A percentile compares a stretch with the other conserved stretches of the same genome.
Conservation (phyloP, 495 filamentous ascomycete genomes). For the Cairneyella variabilis region DNA sequence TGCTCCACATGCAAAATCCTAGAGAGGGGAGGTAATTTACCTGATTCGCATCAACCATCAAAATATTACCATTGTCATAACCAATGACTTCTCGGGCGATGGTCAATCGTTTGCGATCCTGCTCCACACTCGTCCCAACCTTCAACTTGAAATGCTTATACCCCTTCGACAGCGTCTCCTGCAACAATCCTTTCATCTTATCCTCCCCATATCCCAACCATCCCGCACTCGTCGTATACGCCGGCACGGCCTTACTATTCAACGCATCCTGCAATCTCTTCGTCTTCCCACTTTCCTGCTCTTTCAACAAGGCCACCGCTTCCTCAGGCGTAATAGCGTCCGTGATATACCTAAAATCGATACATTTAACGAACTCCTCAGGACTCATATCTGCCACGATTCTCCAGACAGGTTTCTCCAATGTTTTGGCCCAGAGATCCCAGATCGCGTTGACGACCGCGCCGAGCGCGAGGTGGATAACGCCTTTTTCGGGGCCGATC, state of each 20-base stretch:
- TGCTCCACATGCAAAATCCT: no score
- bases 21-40: slow-evolving; percentile 27
- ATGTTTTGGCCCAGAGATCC: slow-evolving; percentile 90
- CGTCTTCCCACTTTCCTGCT: slow-evolving; percentile 58
- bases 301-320: slow-evolving; percentile 65
- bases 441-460: slow-evolving; percentile 91
- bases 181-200: slow-evolving; percentile 70
- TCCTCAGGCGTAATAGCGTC: slow-evolving; percentile 89
- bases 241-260: slow-evolving; percentile 69
- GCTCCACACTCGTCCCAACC: slow-evolving; percentile 68
- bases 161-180: slow-evolving; percentile 68
- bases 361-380: slow-evolving; percentile 79
- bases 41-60: slow-evolving; percentile 97
- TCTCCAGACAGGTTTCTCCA: slow-evolving; percentile 85
- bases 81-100: slow-evolving; percentile 84
- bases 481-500: slow-evolving; percentile 95
- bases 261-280: slow-evolving; percentile 67
- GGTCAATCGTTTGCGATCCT: slow-evolving; percentile 61
- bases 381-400: slow-evolving; percentile 87
- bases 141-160: slow-evolving; percentile 93
- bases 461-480: slow-evolving; percentile 87
- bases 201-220: slow-evolving; percentile 93
- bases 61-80: slow-evolving; percentile 78
- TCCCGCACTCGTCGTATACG: slow-evolving; percentile 87
- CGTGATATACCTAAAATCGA: slow-evolving; percentile 92